A percentile compares a stretch with the other conserved stretches of the same genome.
These are phyloP conservation scores for Cyclostephanos invisitatus DNA, from an alignment of 108 stramenopile species.

Conservation along the genomic window DNA sequence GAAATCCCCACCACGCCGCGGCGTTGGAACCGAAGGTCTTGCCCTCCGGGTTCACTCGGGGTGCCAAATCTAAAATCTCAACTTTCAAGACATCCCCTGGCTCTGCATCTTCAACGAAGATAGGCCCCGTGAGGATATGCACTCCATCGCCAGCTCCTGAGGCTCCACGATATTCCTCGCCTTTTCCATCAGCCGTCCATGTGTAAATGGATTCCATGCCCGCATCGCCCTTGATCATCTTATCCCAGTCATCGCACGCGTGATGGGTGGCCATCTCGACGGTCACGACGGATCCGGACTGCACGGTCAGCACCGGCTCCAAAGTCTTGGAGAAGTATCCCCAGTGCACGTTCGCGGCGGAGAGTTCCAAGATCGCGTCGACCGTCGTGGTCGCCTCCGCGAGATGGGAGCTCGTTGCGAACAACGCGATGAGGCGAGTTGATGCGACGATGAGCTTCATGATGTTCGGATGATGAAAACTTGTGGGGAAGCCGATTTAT, in stretches of 20 bases:
- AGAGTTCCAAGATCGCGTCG: no score
- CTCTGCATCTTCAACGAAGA: slow-evolving; percentile 40
- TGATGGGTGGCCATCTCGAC: slow-evolving; percentile 59
- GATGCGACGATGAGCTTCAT: no score
- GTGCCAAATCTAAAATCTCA: slow-evolving; percentile 45
- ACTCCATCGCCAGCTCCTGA: slow-evolving; percentile 47
- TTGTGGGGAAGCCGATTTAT: slow-evolving; percentile 10
- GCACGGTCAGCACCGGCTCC: slow-evolving; percentile 28
- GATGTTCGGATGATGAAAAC: neutral
- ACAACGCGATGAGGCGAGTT: no score
- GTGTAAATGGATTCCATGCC: slow-evolving; percentile 47
- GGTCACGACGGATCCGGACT: slow-evolving; percentile 26
- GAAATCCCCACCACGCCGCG: slow-evolving; percentile 55
- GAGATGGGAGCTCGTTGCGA: no score
- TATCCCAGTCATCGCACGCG: slow-evolving; percentile 54
- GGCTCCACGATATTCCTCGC: slow-evolving; percentile 48
- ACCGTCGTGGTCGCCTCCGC: no score
- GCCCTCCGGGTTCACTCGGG: slow-evolving; percentile 38
- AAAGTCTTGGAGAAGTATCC: slow-evolving; percentile 40
- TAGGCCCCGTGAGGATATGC: slow-evolving; percentile 43
- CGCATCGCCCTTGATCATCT: slow-evolving; percentile 52
- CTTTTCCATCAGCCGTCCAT: slow-evolving; percentile 34
- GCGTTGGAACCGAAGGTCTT: slow-evolving; percentile 46
- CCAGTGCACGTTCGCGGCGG: slow-evolving; percentile 34
- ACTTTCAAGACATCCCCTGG: slow-evolving; percentile 50